These are phyloP conservation scores for Oldenlandia corymbosa DNA, from an alignment of 257 asterid genomes.

Conservation along the genomic window DNA sequence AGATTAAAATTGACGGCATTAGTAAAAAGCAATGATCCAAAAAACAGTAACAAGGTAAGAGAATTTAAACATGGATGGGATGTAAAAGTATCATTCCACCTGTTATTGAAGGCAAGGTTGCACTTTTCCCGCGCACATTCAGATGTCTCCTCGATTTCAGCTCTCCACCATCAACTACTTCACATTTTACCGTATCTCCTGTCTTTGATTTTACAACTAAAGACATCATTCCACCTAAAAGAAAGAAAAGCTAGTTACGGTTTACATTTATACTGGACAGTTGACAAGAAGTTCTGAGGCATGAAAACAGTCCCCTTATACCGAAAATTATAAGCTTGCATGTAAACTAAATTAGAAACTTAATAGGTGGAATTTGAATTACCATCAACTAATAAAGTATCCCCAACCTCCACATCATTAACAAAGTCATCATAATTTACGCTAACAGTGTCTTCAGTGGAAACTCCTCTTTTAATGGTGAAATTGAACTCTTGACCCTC, in stretches of 20 bases:
- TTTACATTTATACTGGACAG: not conserved
- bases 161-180: slow-evolving; percentile 93
- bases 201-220: slow-evolving; percentile 82
- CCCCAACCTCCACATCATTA: slow-evolving; percentile 86
- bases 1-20: slow-evolving; percentile 9
- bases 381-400: slow-evolving; percentile 87
- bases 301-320: not conserved
- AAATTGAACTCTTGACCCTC: slow-evolving; percentile 96
- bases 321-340: not conserved
- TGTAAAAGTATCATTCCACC: slow-evolving; percentile 36
- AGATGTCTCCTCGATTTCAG: slow-evolving; percentile 91
- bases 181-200: slow-evolving; percentile 59
- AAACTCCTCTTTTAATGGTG: slow-evolving; percentile 79
- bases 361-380: slow-evolving; percentile 22
- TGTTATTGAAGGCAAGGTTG: slow-evolving; percentile 94
- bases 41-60: slow-evolving; percentile 2
- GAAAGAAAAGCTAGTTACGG: not conserved
- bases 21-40: not conserved
- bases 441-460: slow-evolving; percentile 84
- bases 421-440: slow-evolving; percentile 94
- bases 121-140: slow-evolving; percentile 98
- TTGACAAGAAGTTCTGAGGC: not conserved
- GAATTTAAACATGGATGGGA: slow-evolving; percentile 2
- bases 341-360: not conserved
- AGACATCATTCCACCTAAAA: slow-evolving; percentile 96